A percentile compares a stretch with the other conserved stretches of the same genome.
Conservation (phyloP, 2,329 filamentous ascomycete species). For the Phaeosphaeria sp. region DNA sequence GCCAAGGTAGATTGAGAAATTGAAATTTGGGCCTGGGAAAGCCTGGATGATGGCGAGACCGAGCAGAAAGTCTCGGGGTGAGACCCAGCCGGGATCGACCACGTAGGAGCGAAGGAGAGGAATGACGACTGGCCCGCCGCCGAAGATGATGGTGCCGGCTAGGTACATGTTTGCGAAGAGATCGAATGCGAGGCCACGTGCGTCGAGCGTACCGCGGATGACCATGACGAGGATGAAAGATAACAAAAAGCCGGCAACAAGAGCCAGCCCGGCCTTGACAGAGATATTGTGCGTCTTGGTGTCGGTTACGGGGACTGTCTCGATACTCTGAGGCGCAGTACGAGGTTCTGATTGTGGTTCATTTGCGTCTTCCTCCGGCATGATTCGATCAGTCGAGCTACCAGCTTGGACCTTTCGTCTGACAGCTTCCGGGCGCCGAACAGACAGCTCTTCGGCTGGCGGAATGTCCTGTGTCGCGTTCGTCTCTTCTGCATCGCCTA, state of each 20-base stretch:
- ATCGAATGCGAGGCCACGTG: conserved; percentile 59
- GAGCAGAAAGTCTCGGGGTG: conserved; percentile 73
- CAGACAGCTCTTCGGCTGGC: conserved; percentile 6
- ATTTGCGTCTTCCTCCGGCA: conserved; percentile 11
- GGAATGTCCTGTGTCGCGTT: conserved; percentile 17
- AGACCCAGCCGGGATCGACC: conserved; percentile 74
- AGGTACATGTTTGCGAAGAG: conserved; percentile 78
- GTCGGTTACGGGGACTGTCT: conserved; percentile 21
- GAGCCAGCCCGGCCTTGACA: conserved; percentile 44
- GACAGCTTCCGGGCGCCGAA: conserved; percentile 25
- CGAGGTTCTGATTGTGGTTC: conserved; percentile 6
- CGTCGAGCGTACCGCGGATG: conserved; percentile 48
- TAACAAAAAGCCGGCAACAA: conserved; percentile 59
- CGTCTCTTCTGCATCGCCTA: conserved; percentile 29
- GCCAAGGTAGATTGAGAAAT: conserved; percentile 56
- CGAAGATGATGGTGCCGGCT: conserved; percentile 67
- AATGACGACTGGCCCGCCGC: conserved; percentile 55
- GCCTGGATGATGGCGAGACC: conserved; percentile 75
- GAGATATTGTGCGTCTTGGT: conserved; percentile 45
- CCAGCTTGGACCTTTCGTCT: conserved; percentile 27
- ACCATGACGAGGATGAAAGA: conserved; percentile 66
- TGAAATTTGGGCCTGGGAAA: conserved; percentile 70
- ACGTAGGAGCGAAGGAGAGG: conserved; percentile 55
- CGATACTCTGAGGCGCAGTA: conserved; percentile 3
- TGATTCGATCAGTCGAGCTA: conserved; percentile 24